Percentiles rank a stretch among this genome's conserved stretches.
phyloP scores from a whole-genome alignment of 176 grass and related monocot species.

The Avena eriantha region DNA sequence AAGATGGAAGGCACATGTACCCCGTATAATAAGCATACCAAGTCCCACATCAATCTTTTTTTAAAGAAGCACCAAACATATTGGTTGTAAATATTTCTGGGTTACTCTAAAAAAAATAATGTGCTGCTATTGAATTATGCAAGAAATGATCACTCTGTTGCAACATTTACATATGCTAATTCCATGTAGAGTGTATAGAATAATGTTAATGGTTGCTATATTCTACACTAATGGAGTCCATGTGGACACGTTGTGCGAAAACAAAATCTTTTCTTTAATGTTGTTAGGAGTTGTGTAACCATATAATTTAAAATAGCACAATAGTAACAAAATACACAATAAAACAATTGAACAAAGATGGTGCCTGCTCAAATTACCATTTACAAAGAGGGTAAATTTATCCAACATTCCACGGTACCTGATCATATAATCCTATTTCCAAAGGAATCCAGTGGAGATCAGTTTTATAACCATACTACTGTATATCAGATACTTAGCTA shows the following conservation, averaged over 20 bases:
- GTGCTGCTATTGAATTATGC: background rate
- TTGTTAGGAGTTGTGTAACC: background rate
- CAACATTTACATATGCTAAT: too few relatives aligned
- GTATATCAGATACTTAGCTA: background rate
- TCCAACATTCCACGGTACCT: background rate
- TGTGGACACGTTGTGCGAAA: background rate
- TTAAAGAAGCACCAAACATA: too few relatives aligned
- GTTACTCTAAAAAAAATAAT: too few relatives aligned
- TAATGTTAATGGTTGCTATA: too few relatives aligned
- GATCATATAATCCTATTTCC: background rate
- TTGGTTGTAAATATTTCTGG: too few relatives aligned
- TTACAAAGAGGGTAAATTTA: background rate
- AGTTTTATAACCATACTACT: background rate
- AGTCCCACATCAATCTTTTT: too few relatives aligned
- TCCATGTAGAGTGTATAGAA: background rate
- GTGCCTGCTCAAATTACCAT: background rate
- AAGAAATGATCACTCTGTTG: too few relatives aligned
- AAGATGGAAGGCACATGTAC: background rate
- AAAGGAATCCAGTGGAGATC: constrained; percentile 6
- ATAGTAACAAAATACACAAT: background rate
- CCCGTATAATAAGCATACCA: background rate
- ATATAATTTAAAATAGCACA: background rate
- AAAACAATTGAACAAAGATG: too few relatives aligned
- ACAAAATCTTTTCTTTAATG: background rate
- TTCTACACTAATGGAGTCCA: background rate